A percentile compares a stretch with the other conserved stretches of the same genome.
These are phyloP conservation scores for Phalaenopsis hybrid DNA, from an alignment of 116 monocot species.

Conservation along the genomic window DNA sequence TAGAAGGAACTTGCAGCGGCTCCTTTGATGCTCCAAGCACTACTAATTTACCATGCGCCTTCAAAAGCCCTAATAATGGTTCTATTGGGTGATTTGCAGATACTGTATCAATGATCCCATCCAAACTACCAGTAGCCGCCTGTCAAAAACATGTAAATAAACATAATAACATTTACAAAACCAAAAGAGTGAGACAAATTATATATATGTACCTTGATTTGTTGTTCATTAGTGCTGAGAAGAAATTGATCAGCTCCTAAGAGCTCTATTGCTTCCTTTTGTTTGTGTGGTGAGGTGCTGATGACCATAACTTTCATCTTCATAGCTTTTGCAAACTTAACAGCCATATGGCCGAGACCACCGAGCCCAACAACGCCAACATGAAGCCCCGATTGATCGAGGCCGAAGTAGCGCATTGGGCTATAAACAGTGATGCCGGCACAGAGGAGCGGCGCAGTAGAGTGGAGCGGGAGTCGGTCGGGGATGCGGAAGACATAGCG, in stretches of 20 bases:
- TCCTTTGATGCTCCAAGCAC: constrained; percentile 5
- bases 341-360: constrained; percentile 17
- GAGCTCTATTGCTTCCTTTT: constrained; percentile 9
- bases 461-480: neutral
- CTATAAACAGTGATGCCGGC: constrained; percentile 22
- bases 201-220: constrained; percentile 3
- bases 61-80: constrained; percentile 12
- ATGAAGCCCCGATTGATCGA: constrained; percentile 6
- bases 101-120: constrained; percentile 20
- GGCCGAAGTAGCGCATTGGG: constrained; percentile 15
- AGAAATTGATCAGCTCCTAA: constrained; percentile 17
- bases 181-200: neutral
- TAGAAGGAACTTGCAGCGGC: neutral
- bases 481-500: constrained; percentile 9
- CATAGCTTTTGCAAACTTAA: constrained; percentile 16
- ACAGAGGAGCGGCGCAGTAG: constrained; percentile 14
- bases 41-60: constrained; percentile 12
- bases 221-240: neutral
- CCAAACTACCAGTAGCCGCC: constrained; percentile 9
- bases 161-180: too few relatives aligned
- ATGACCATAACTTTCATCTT: constrained; percentile 13
- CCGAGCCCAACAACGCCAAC: constrained; percentile 18
- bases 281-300: constrained; percentile 14
- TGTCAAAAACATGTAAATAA: neutral
- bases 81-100: constrained; percentile 8